A percentile compares a stretch with the other conserved stretches of the same genome.
Evolutionary conservation across 176 grass and related monocot genomes (phyloP).

Genomic region (Musa schizocarpa): DNA sequence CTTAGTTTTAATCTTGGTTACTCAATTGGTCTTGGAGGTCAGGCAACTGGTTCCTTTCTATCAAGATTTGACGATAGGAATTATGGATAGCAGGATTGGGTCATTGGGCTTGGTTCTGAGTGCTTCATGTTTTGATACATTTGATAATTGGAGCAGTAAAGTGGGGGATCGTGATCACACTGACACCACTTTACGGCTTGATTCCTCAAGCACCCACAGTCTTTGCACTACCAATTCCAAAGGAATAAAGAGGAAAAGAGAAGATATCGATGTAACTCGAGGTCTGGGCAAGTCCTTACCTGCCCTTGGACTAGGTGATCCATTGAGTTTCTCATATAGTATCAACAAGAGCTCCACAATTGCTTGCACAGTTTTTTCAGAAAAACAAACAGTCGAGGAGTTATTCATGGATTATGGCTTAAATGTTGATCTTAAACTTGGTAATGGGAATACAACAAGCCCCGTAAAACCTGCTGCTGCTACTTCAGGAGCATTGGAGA

Average conservation of each 20-base stretch:
- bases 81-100: slow-evolving; percentile 31
- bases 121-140: slow-evolving; percentile 40
- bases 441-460: slow-evolving; percentile 36
- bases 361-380: slow-evolving; percentile 48
- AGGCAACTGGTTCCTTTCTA: slow-evolving; percentile 22
- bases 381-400: slow-evolving; percentile 44
- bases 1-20: background rate
- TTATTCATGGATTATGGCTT: slow-evolving; percentile 58
- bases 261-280: slow-evolving; percentile 25
- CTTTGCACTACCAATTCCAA: slow-evolving; percentile 19
- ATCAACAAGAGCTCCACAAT: slow-evolving; percentile 56
- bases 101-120: slow-evolving; percentile 30
- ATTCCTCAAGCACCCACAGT: slow-evolving; percentile 29
- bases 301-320: slow-evolving; percentile 38
- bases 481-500: slow-evolving; percentile 26
- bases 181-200: slow-evolving; percentile 30
- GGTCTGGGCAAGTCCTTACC: background rate
- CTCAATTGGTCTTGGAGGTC: slow-evolving; percentile 24
- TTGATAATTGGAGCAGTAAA: slow-evolving; percentile 8
- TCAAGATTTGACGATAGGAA: slow-evolving; percentile 19
- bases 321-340: slow-evolving; percentile 58
- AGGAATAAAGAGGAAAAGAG: slow-evolving; percentile 57
- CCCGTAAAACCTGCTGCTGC: slow-evolving; percentile 37
- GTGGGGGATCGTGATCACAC: slow-evolving; percentile 11
- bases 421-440: slow-evolving; percentile 53